Percentiles rank a stretch among this genome's conserved stretches.
Evolutionary conservation across 768 basidiomycete species (phyloP).

Genomic region (Xerocomellus amylosporus): DNA sequence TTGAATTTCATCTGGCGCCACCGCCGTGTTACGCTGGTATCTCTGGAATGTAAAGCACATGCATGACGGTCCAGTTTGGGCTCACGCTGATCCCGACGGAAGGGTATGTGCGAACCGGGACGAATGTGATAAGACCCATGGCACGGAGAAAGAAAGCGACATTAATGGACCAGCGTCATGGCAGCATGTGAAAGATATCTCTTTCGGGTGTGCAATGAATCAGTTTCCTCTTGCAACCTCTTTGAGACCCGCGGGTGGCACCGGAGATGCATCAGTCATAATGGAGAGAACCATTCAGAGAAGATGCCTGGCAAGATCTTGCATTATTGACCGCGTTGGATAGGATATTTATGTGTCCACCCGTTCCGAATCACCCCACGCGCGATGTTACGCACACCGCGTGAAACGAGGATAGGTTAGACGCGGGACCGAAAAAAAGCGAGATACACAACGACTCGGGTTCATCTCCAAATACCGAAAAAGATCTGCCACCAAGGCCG

Average conservation of each 20-base stretch:
- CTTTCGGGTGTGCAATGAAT: not conserved
- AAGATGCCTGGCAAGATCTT: not conserved
- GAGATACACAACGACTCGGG: not conserved
- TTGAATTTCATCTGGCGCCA: not conserved
- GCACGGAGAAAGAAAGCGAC: not conserved
- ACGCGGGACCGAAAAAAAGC: not conserved
- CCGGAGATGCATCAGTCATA: not conserved
- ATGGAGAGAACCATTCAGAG: not conserved
- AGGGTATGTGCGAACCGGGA: not conserved
- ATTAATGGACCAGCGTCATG: not conserved
- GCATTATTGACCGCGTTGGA: not conserved
- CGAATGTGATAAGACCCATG: not conserved
- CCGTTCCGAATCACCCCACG: slow-evolving; percentile 3
- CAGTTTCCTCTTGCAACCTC: not conserved
- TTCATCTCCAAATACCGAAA: slow-evolving; percentile 61
- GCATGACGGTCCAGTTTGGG: not conserved
- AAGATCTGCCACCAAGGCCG: slow-evolving; percentile 85
- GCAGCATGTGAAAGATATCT: no score
- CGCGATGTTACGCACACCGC: not conserved
- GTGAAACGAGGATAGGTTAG: not conserved
- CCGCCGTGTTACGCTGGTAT: not conserved
- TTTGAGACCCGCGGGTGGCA: not conserved
- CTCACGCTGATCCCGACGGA: slow-evolving; percentile 1
- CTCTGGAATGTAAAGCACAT: slow-evolving; percentile 1
- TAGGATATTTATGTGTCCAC: not conserved